Evolutionary conservation across 805 yeast genomes (phyloP), one percentile per base, ranked within the genome.

Genomic region (Pichia sporocuriosa): DNA sequence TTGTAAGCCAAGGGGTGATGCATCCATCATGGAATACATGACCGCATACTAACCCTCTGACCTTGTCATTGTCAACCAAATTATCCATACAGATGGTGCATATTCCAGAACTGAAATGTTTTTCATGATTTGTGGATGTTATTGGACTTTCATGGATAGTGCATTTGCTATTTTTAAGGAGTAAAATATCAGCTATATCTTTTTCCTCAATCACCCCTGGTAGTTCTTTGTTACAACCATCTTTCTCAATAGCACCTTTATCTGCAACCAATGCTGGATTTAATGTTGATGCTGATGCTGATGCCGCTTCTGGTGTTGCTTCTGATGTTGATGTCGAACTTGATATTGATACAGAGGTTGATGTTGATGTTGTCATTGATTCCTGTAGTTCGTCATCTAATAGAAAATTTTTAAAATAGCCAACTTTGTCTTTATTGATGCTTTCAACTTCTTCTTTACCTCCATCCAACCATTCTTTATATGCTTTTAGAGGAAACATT

Each of bases 11-110:
- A 2, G 89, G 89, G 48, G 81, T 87, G 40, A 86, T 70, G 61
- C 95, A 85, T 15, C 72, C 80, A 19, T 79, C 69, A 55, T 85
- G 95, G 70, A 79, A 85, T 2, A 81, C 87, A 60, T 85, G 95
- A 3, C 88, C 87, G 63, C 95, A 85, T 10, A 83, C 66, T 33
- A 86, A 67, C 0, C 86, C 86, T 37, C 95, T 73, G 2, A 85
- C 86, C 1, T 59, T 56, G 39, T 82, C 86, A 12, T 71, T 78
- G 37, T 72, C 72, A 48, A 76, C 82, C 41, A 81, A 69, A 4
- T 65, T 58, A 31, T 84, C 94, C 27, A 85, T 67, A 59, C 95
- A 84, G 49, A 84, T 81, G 11, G 90, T 88, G 67, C 95, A 84
- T 1, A 73, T 59, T 10, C 88, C 93, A 1, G 84, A 77, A 30